Evolutionary conservation across 495 filamentous ascomycete genomes (phyloP), one percentile per base, ranked within the genome.

Genomic region (Hamigera avellanea): DNA sequence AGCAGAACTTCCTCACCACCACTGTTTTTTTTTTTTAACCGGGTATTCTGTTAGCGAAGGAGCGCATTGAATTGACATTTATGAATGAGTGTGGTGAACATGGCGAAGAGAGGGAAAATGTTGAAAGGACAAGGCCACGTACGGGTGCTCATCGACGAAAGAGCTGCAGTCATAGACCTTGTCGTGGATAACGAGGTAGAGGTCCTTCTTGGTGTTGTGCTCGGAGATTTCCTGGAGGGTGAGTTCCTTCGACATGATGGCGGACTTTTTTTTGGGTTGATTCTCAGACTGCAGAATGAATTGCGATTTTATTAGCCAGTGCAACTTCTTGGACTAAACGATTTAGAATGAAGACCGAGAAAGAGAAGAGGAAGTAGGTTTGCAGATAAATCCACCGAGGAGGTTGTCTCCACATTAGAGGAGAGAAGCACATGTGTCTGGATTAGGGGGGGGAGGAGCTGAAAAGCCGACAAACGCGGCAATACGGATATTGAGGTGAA

Each of bases 101-200:
- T n/a, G n/a, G n/a, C n/a, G n/a, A n/a, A n/a, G 7, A n/a, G 13
- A 13, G 32, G 13, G 23, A n/a, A 17, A 33, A 8, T 33, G 8
- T 12, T 19, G 1, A 33, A 16, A 31, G 32, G 21, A 15, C 36
- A 27, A 35, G n/a, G n/a, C n/a, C n/a, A 88, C 91, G 62, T 86
- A 98, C 89, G 93, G 93, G 67, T 99, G 93, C 78, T 99, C 93
- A 58, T 96, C 89, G 39, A 96, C 70, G 66, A 99, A 99, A 54
- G 74, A 83, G 44, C 73, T 72, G 48, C 70, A 58, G 57, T 94
- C 78, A 75, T 95, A 99, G 62, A 99, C 80, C 69, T 93, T 89
- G 62, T 95, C 89, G 70, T 96, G 86, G 51, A 96, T 73, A 39
- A 95, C 81, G 44, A 95, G 46, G 66, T 74, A 93, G 32, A 95